Percentiles rank a stretch among this genome's conserved stretches.
Conservation (phyloP, 257 asterid genomes). For the Ajuga chamaepitys region DNA sequence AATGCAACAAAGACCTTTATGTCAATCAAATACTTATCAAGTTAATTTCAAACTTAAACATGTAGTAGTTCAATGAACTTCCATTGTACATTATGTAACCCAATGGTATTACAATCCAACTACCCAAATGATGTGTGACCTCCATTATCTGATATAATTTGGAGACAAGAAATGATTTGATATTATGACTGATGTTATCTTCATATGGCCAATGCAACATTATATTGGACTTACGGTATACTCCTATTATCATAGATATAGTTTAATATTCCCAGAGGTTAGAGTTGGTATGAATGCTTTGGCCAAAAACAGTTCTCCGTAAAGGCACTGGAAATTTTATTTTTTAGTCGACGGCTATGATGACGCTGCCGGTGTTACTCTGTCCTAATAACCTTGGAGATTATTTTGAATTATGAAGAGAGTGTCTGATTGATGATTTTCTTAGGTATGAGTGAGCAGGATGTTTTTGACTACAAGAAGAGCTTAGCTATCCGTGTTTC, state of each 20-base stretch:
- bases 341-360: neutral
- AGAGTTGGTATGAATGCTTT: neutral
- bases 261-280: neutral
- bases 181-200: neutral
- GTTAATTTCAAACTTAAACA: neutral
- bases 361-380: slow-evolving; percentile 3
- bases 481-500: slow-evolving; percentile 84
- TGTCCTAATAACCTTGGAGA: neutral
- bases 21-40: neutral
- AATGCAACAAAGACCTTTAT: neutral
- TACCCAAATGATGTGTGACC: neutral
- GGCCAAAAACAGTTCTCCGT: neutral
- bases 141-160: neutral
- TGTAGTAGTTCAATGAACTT: neutral
- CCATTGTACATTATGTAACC: neutral
- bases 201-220: neutral
- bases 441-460: slow-evolving; percentile 79
- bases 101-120: neutral
- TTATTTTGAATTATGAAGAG: neutral
- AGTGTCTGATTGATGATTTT: slow-evolving; percentile 11
- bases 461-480: slow-evolving; percentile 61
- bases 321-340: neutral
- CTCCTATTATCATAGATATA: neutral
- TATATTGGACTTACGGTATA: neutral
- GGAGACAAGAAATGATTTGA: neutral